phyloP scores from a whole-genome alignment of 257 asterid species.

The Ilex asprella region DNA sequence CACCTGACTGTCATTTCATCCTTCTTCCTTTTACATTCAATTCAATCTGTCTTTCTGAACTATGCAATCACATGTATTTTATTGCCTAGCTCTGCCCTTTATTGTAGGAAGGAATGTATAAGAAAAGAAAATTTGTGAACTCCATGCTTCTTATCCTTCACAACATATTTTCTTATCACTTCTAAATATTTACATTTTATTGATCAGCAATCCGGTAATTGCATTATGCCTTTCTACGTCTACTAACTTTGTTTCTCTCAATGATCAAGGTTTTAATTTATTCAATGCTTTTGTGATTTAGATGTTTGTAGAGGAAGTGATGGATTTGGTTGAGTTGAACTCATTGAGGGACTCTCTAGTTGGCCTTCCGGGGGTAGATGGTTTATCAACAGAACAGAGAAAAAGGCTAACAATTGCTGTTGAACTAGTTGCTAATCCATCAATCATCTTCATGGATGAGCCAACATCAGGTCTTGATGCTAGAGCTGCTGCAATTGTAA shows the following conservation, averaged over 20 bases:
- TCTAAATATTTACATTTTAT: too few relatives aligned
- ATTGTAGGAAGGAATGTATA: too few relatives aligned
- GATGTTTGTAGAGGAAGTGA: conserved; percentile 78
- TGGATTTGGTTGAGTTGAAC: conserved; percentile 59
- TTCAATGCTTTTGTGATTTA: conserved; percentile 10
- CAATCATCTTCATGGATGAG: conserved; percentile 72
- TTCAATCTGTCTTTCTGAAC: too few relatives aligned
- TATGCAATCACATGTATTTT: too few relatives aligned
- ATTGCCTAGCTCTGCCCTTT: too few relatives aligned
- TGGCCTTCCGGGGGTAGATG: conserved; percentile 66
- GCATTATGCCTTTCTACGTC: too few relatives aligned
- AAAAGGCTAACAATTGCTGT: conserved; percentile 66
- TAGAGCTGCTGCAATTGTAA: conserved; percentile 68
- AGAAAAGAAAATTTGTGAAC: too few relatives aligned
- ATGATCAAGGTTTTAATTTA: not conserved
- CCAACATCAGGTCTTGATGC: conserved; percentile 74
- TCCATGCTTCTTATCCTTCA: too few relatives aligned
- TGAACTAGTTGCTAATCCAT: conserved; percentile 62
- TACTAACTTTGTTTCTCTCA: not conserved
- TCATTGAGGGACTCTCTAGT: conserved; percentile 39
- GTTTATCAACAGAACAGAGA: conserved; percentile 61
- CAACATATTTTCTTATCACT: too few relatives aligned
- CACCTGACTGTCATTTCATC: not conserved
- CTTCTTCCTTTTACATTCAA: too few relatives aligned
- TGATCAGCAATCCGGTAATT: too few relatives aligned